Base-by-base conservation (phyloP, 1,284 basidiomycete species). In the Sphaerobolus stellatus region DNA sequence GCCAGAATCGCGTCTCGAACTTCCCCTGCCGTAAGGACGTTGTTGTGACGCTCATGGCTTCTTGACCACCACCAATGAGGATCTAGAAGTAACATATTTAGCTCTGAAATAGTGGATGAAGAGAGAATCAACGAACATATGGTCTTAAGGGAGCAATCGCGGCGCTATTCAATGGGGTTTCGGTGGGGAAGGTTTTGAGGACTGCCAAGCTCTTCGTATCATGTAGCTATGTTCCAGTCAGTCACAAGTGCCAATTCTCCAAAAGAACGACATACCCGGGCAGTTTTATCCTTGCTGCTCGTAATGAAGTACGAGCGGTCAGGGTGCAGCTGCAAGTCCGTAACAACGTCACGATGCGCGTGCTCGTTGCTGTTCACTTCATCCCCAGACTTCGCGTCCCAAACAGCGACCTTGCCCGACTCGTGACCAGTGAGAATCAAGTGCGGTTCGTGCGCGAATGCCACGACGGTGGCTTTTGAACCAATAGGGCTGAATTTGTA, bases 1-100 rank as follows among this genome's bases (percentile, higher is more conserved):
- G 96, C 94, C 94, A 99, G 78, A 99, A 98, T 46, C 95, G 82
- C 3, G 94, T 94, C 76, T 99, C 97, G 71, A 99, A 99, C 73
- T 97, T 96, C 38, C 96, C 97, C 70, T 97, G 92, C 54, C 96
- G 84, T 33, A 87, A 71, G 5, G 91, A 93, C 2, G 96, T 99
- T 4, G 94, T 98, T 14, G 97, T 98, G 54, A 99, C 96, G 66
- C 79, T 89, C 94, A 96, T 98, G 8, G 96, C 96, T 68, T 98
- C 96, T 73, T 98, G 96, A 53, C 96, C 96, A 72, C 96, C 96
- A 51, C 97, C 97, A 38, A 98, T 77, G 30, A 97, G 81, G 48
- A 96, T 77, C 89, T 92, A 59, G 27, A 48, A 47, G 28, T n/a
- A 48, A 52, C 50, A 45, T 25, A 40, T 34, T 44, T 45, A 49